Conservation (phyloP, 352 stramenopile genomes). For the Pythium pyrilobum region DNA sequence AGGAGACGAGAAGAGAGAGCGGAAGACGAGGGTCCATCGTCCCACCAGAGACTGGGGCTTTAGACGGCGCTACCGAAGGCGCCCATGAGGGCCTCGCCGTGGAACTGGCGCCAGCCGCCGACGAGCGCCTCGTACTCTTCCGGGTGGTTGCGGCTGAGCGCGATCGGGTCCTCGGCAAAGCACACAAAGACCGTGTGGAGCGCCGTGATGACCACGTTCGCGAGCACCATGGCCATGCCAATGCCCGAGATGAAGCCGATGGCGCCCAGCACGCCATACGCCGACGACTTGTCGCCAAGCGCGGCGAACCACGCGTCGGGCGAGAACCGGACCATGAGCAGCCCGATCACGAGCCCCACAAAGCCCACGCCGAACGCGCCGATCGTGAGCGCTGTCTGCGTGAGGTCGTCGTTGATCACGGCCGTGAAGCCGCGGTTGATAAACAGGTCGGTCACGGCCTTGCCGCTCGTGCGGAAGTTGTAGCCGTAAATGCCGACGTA, state of each 20-base stretch:
- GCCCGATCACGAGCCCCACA: conserved; percentile 62
- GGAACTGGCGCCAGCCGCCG: conserved; percentile 74
- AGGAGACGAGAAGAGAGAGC: neutral
- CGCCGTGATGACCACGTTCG: conserved; percentile 76
- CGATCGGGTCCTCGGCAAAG: conserved; percentile 82
- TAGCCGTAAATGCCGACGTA: conserved; percentile 90
- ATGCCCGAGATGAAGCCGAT: conserved; percentile 79
- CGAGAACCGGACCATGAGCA: conserved; percentile 67
- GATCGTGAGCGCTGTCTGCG: conserved; percentile 75
- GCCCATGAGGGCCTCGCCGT: conserved; percentile 60
- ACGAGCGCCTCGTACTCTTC: conserved; percentile 78
- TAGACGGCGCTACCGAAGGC: conserved; percentile 73
- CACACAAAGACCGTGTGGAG: conserved; percentile 87
- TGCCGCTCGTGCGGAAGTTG: conserved; percentile 78
- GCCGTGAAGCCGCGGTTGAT: conserved; percentile 81
- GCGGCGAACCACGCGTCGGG: conserved; percentile 50
- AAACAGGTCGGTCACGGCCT: conserved; percentile 87
- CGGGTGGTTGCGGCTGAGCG: conserved; percentile 79
- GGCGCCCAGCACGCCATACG: conserved; percentile 49
- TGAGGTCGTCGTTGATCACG: conserved; percentile 89
- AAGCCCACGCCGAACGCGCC: conserved; percentile 75
- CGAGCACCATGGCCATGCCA: conserved; percentile 80
- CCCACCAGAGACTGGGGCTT: conserved; percentile 1
- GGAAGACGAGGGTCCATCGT: neutral
- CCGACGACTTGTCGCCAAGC: conserved; percentile 36